Evolutionary conservation across 1,284 basidiomycete species (phyloP), one percentile per base, ranked within the genome.

Genomic region (Rhodotorula sp.): DNA sequence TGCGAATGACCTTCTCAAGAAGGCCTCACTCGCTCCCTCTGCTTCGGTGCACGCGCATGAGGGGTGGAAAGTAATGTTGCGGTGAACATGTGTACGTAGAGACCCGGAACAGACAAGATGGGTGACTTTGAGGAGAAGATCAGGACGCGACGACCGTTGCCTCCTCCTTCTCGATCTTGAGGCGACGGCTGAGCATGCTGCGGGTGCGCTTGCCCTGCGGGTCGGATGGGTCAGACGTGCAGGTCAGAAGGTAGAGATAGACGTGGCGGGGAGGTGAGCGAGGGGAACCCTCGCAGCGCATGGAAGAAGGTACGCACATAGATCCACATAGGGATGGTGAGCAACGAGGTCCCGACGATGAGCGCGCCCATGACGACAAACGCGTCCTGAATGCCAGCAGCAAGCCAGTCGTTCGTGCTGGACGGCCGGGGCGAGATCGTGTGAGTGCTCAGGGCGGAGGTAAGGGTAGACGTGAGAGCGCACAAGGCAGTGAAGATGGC

Each of bases 301-400:
- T n/a, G n/a, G n/a, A 41, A 41, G 39, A 17, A 41, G 39, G 39
- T 17, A 37, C 55, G 55, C n/a, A 56, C 66, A 36, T 50, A 67
- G 34, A 61, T 39, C 50, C 59, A 67, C 61, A 67, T 56, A 0
- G 66, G 66, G 54, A 62, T 57, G 5, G 60, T 56, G 44, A 56
- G 36, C 34, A 62, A 36, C 17, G 41, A 55, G 1, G 66, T 61
- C 6, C 25, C 60, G 12, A 61, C n/a, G 15, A 22, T 22, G 22
- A 53, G 12, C 0, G 13, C 29, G 34, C 60, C 60, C 60, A 61
- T 61, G 4, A 17, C 27, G 60, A 61, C 41, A 41, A 59, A 44
- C 0, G 57, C 41, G 37, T 44, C 6, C 27, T 44, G n/a, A 29
- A 59, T 32, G n/a, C 56, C 39, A 6, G 27, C 6, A 1, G 37